phyloP scores from a whole-genome alignment of 2,329 filamentous ascomycete species.

The Colletotrichum spinosum region DNA sequence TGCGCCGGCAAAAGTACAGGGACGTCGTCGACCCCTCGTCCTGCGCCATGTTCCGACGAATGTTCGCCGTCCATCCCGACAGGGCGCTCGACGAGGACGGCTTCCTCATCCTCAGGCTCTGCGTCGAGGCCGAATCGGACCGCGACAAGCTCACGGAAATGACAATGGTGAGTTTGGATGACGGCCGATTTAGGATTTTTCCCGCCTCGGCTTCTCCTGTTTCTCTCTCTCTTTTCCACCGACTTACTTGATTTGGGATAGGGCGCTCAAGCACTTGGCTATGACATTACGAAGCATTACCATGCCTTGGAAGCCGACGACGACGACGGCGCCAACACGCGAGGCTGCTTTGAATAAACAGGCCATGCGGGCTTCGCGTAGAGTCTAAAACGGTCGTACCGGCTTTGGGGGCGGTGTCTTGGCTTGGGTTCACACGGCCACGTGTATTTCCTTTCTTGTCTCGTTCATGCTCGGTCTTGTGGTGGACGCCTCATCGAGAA shows the following conservation, averaged over 20 bases:
- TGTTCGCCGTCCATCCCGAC: conserved; percentile 51
- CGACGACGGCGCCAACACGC: background rate
- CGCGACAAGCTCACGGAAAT: conserved; percentile 46
- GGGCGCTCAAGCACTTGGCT: conserved; percentile 41
- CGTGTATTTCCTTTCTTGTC: too few relatives aligned
- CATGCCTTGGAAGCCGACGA: conserved; percentile 31
- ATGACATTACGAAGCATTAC: conserved; percentile 59
- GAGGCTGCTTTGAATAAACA: conserved; percentile 1
- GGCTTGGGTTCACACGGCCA: too few relatives aligned
- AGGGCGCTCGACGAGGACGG: conserved; percentile 43
- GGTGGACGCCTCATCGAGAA: too few relatives aligned
- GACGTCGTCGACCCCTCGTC: conserved; percentile 55
- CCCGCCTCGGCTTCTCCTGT: background rate
- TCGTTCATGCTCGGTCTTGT: too few relatives aligned
- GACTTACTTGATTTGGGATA: conserved; percentile 11
- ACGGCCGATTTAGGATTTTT: conserved; percentile 35
- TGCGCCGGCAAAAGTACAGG: conserved; percentile 57
- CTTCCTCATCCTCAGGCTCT: conserved; percentile 51
- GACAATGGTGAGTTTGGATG: conserved; percentile 48
- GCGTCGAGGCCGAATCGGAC: conserved; percentile 50
- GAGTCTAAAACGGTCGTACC: background rate
- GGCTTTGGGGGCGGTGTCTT: background rate
- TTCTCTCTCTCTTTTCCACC: background rate
- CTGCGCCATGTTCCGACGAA: conserved; percentile 55
- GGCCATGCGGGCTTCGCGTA: conserved; percentile 1